Evolutionary conservation across 352 stramenopile species (phyloP), one percentile per base, ranked within the genome.

Genomic region (Albugo candida): DNA sequence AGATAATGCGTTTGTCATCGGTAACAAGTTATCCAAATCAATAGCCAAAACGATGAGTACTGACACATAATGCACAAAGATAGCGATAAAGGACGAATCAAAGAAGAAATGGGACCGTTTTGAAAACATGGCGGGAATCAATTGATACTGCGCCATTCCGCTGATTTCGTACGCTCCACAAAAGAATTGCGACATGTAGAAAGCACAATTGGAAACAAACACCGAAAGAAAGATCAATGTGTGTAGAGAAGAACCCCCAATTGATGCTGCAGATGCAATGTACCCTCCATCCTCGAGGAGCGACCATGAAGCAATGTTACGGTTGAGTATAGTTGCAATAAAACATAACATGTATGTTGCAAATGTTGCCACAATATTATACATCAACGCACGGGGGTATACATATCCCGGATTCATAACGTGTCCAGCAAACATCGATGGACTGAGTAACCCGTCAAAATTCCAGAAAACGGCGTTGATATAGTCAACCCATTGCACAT

Each of bases 391-490:
- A 1, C 65, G 59, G 2, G 85, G 73, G 58, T 94, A 97, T 2
- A 70, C 76, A 11, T 59, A 64, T 1, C 64, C 72, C 0, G 86
- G 85, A 57, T 93, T 83, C 11, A 76, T 55, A 11, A 97, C 79
- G 47, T 98, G 82, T 1, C 71, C 85, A 3, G 81, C 86, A 53
- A 96, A 97, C 5, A 81, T 72, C 0, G 82, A 92, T 2, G 79
- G 77, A 47, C 69, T 81, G 56, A 96, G 81, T 55, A 95, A 96
- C 21, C 81, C 88, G 56, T 97, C 95, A 40, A 94, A 84, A 61
- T 94, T 96, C 87, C 91, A 97, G 63, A 96, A 97, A 35, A 97
- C 61, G 21, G 91, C 94, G 60, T 97, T 97, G 8, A 97, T 47
- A 20, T 88, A 76, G 1, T 41, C 36, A 14, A 43, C 20, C 3